Conservation (phyloP, 2,329 filamentous ascomycete genomes). For the Apiospora pterosperma region DNA sequence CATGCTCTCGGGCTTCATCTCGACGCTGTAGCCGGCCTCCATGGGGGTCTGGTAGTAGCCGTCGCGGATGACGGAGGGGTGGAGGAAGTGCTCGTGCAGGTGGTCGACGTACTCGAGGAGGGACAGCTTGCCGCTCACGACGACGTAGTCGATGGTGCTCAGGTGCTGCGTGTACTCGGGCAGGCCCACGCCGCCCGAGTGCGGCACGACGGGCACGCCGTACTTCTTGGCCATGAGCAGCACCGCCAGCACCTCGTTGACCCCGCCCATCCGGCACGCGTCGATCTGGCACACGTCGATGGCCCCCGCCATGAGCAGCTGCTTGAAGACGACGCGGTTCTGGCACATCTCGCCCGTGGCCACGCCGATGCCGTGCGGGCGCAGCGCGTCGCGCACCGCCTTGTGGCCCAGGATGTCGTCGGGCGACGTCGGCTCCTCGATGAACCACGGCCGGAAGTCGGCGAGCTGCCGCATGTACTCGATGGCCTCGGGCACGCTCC, state of each 20-base stretch:
- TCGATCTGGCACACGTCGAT: constrained; percentile 90
- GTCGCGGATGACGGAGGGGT: constrained; percentile 75
- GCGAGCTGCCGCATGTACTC: constrained; percentile 79
- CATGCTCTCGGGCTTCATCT: constrained; percentile 91
- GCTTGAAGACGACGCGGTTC: constrained; percentile 92
- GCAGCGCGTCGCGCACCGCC: constrained; percentile 76
- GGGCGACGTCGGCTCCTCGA: constrained; percentile 88
- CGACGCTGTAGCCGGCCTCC: constrained; percentile 83
- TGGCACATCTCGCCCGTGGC: constrained; percentile 95
- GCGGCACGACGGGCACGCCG: constrained; percentile 78
- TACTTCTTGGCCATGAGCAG: constrained; percentile 80
- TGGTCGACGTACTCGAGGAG: constrained; percentile 92
- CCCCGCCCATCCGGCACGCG: constrained; percentile 83
- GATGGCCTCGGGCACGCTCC: constrained; percentile 87
- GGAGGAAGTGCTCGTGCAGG: constrained; percentile 86
- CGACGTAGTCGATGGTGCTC: constrained; percentile 89
- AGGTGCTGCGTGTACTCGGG: constrained; percentile 94
- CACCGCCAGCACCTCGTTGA: constrained; percentile 91
- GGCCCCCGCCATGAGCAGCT: constrained; percentile 74
- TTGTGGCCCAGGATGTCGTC: constrained; percentile 89
- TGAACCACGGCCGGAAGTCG: constrained; percentile 89
- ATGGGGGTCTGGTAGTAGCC: constrained; percentile 86
- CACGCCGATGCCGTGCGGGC: constrained; percentile 72
- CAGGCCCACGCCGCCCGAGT: constrained; percentile 84
- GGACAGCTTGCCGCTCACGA: constrained; percentile 75